Base-by-base conservation (phyloP, 345 rosid species). In the Boechera retrofracta region DNA sequence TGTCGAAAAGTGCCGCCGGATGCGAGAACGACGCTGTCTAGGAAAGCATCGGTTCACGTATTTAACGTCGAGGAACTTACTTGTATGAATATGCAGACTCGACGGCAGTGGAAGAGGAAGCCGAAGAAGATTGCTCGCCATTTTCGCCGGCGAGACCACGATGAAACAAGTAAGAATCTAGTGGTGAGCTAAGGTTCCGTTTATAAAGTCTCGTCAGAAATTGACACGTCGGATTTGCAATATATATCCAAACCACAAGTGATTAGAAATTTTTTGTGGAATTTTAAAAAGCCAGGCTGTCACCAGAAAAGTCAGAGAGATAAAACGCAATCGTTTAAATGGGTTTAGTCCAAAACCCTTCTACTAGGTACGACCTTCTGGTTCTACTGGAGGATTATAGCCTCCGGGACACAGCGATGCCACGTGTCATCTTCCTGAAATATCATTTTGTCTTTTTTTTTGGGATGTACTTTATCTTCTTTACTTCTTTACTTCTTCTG, bases 51-150 rank as follows among this genome's bases (percentile, higher is more conserved):
- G 74, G 9, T 80, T 78, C 32, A 44, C 11, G 72, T 62, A 80
- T 67, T 51, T 78, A 45, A 74, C 51, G 28, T 39, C 51, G 51
- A 47, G 48, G 12, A 74, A 76, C 8, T 45, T 35, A 73, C 67
- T 15, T 21, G 73, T 39, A 64, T 18, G 66, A 58, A 74, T 74
- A 52, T 62, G 42, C 21, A 81, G 78, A 58, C 42, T 86, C 49
- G 82, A 77, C 42, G 58, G 80, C 52, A 82, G 75, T 7, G 82
- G 77, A 51, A 84, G 56, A 47, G 86, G 24, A 28, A 84, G 80
- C 12, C 74, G 69, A 36, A 88, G 85, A 31, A 87, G 64, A 83
- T 83, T 78, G 60, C 59, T 73, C 71, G 88, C 76, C 95, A 88
- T 87, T 77, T 60, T 71, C 36, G 31, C 79, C 38, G 76, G 67